Evolutionary conservation across 805 yeast genomes (phyloP), one percentile per base, ranked within the genome.

Genomic region (Groenewaldozyma tartarivorans): DNA sequence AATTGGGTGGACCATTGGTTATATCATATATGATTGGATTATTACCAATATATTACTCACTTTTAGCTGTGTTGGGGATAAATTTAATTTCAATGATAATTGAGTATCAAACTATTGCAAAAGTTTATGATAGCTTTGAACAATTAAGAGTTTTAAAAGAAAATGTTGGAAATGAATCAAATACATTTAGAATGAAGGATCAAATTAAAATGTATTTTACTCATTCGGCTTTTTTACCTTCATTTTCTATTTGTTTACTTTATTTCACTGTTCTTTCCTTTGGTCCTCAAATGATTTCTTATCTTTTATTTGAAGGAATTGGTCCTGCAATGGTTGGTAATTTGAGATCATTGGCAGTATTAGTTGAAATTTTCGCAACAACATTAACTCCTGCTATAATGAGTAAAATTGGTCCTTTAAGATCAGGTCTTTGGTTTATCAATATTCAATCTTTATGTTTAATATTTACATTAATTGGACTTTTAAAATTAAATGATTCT

Each of bases 191-290:
- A 11, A 24, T 24, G 6, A 33, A 33, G 34, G 19, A 41, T 24
- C 26, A 18, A 15, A 6, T 40, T 19, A 20, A 30, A 30, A 29
- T 53, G 9, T 65, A 59, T 43, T 31, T 47, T 36, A 39, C 42
- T 18, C 62, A 53, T 34, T 52, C 53, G 4, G 36, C 59, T 39
- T 49, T 60, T 27, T 51, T 56, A 18, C 57, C 62, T 0, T 61
- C 67, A 0, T 26, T 66, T 7, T 48, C 63, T 1, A 35, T 55
- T 13, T 43, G 63, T 3, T 32, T 56, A 18, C 46, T 59, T 2
- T 62, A 66, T 48, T 48, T 61, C 38, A 66, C 69, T 1, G 69
- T 65, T 5, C 53, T 65, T 19, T 58, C 66, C 1, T 66, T 65
- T 48, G 64, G 65, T 1, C 57, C 58, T 15, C 61, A 58, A 17